Evolutionary conservation across 345 rosid genomes (phyloP), one percentile per base, ranked within the genome.

Genomic region (Gossypium thurberi): DNA sequence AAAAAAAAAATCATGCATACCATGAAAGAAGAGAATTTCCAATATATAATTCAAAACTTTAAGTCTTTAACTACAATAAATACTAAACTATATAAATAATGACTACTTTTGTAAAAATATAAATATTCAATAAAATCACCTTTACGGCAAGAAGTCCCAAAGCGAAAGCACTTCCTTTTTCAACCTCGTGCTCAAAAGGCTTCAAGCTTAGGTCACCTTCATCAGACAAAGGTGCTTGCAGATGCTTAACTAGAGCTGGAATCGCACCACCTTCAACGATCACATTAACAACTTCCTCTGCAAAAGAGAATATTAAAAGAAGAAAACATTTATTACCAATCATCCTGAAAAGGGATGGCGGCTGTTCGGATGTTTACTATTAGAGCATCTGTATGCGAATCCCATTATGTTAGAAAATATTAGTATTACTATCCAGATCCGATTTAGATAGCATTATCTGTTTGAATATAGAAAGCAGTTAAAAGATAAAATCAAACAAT

Each of bases 101-200:
- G 50, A 46, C 20, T 10, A 23, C 13, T 44, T 12, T 47, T 14
- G 14, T 18, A 44, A 21, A 33, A 62, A 64, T 17, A 72, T 53
- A 21, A 33, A 70, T 46, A 25, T 62, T 37, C 17, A 56, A 1
- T 69, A 51, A 61, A 63, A 58, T 40, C 40, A 89, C 99, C 99
- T 92, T 95, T 25, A 95, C 89, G 4, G 99, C 98, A 18, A 95
- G 98, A 73, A 92, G 91, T 50, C 99, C 99, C 43, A 95, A 85
- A 11, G 98, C 97, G 72, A 91, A 93, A 12, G 99, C 99, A 75
- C 99, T 88, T 77, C 94, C 98, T 81, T 95, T 95, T 88, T 95
- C 99, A 2, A 92, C 98, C 79, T 95, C 99, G n/a, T 95, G 99
- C 81, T 95, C 96, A 56, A 81, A 93, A 70, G 97, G 98, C 86